Evolutionary conservation across 78 protist genomes (phyloP), one percentile per base, ranked within the genome.

Genomic region (Pigoraptor vietnamica): DNA sequence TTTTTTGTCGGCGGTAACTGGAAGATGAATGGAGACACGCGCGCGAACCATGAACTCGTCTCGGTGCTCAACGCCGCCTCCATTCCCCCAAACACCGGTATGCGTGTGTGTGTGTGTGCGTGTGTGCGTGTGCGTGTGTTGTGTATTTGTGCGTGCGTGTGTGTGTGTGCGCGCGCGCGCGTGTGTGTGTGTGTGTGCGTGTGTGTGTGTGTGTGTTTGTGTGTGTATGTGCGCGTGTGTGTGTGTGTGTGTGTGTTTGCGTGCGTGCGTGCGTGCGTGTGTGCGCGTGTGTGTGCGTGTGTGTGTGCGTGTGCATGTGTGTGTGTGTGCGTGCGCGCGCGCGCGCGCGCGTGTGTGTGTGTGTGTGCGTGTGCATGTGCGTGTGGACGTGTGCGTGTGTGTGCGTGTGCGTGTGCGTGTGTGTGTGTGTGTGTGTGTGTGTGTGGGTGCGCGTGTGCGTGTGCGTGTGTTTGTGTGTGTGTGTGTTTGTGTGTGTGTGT

Each of bases 1-100:
- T 90, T 94, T 40, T 94, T 93, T 83, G 92, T 95, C 24, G 97
- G 97, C 2, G 97, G 97, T n/a, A 95, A 95, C 93, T 94, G 94
- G 94, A 95, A 95, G 79, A 19, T 93, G 90, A 92, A 92, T 81
- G 93, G 91, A 87, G 32, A 24, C 91, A 36, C 23, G 82, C 32
- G 1, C 1, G 6, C 1, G 14, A 2, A 24, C n/a, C 33, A 29
- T 9, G 21, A 9, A 24, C 25, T 81, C 25, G 35, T 81, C 10
- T 24, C n/a, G 6, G 21, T 81, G 2, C 84, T 81, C 14, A 40
- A 40, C 56, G 56, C 84, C n/a, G 21, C 34, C 84, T 6, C 84
- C n/a, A n/a, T n/a, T n/a, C 25, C 84, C 84, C 10, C 14, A 23
- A 29, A 81, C n/a, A 23, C 10, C 84, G 84, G n/a, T 81, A 23